Conservation (phyloP, 2,329 filamentous ascomycete species). For the Bipolaris zeicola region DNA sequence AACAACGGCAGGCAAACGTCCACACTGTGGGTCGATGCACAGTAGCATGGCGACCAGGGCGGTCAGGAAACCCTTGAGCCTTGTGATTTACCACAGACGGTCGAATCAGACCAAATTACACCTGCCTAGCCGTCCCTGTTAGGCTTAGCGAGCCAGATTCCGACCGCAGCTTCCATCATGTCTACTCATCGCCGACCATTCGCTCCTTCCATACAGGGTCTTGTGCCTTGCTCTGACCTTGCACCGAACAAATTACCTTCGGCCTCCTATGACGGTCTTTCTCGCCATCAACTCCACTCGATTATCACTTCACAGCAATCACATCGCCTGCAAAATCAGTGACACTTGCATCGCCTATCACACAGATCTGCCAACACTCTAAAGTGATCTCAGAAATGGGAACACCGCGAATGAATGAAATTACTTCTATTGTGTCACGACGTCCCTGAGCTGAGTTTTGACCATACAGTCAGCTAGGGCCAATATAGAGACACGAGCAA, state of each 20-base stretch:
- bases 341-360: neutral
- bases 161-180: conserved; percentile 5
- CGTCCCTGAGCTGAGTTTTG: neutral
- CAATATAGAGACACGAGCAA: conserved; percentile 13
- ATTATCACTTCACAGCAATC: neutral
- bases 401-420: neutral
- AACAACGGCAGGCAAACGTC: neutral
- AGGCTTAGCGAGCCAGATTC: conserved; percentile 5
- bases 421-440: neutral
- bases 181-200: neutral
- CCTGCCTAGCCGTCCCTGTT: neutral
- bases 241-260: neutral
- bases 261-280: neutral
- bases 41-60: neutral
- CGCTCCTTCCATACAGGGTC: neutral
- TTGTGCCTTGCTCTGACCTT: neutral
- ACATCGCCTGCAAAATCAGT: neutral
- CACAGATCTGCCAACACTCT: neutral
- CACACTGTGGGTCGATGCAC: neutral
- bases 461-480: neutral
- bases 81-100: neutral
- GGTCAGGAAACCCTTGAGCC: conserved; percentile 7
- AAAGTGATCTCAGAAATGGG: too few relatives aligned
- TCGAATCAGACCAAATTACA: conserved; percentile 5
- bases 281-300: neutral